Base-by-base conservation (phyloP, 306 rosid species). In the Lathyrus oleraceus region DNA sequence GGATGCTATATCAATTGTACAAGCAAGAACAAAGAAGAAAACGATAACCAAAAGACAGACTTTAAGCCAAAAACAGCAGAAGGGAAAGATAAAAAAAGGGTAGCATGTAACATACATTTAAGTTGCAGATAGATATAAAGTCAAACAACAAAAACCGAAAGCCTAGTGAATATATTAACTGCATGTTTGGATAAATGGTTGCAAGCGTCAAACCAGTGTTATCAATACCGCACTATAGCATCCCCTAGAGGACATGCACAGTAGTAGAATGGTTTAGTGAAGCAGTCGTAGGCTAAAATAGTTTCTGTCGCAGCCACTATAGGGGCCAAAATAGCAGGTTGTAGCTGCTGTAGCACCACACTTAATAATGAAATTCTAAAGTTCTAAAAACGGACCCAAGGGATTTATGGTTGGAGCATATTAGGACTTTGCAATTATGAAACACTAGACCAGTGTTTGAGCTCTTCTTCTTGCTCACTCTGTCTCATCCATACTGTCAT, bases 1-100 rank as follows among this genome's bases (percentile, higher is more conserved):
- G 53, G 13, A 71, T n/a, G 62, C 23, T 10, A 39, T 16, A 32
- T 19, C 54, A 58, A 3, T 12, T 54, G 47, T 27, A 58, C 47
- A 56, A 14, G 14, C 32, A 62, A 54, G 35, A 71, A 48, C 40
- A 47, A 77, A 62, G 40, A 68, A 54, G 56, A 63, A 77, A 62
- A 56, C 4, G 16, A 12, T 32, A 36, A 69, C 25, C 49, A 42
- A n/a, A 66, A 27, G 3, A 47, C 30, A 13, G 27, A 45, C 67
- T 74, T 19, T 38, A 25, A 68, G 48, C 8, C 49, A 2, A 36
- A 39, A 27, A 49, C 15, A 60, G 20, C 36, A 30, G 35, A 43
- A 16, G 5, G 16, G 43, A 39, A 45, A 7, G 21, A 54, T 11
- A 11, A 20, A 17, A 45, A 61, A 60, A 12, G 6, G 21, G 44